phyloP scores from a whole-genome alignment of 257 asterid genomes.

The Jacaranda mimosifolia region DNA sequence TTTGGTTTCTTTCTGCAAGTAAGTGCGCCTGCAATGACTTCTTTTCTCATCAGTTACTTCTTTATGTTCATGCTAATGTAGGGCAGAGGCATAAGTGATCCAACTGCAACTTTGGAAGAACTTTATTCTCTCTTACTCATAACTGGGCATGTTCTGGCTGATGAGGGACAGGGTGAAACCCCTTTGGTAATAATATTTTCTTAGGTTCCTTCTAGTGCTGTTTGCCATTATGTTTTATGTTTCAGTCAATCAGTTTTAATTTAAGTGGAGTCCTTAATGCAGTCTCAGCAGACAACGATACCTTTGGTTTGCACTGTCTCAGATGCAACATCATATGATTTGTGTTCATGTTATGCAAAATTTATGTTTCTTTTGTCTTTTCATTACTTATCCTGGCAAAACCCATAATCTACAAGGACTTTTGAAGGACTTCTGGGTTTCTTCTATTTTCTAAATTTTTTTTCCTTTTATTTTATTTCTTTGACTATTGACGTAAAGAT shows the following conservation, averaged over 20 bases:
- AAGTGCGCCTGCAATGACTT: slow-evolving; percentile 16
- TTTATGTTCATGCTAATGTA: slow-evolving; percentile 51
- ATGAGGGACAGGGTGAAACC: slow-evolving; percentile 94
- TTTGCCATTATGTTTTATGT: slow-evolving; percentile 16
- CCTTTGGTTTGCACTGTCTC: slow-evolving; percentile 27
- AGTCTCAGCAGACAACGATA: slow-evolving; percentile 1
- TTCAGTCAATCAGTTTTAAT: slow-evolving; percentile 21
- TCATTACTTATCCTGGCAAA: slow-evolving; percentile 14
- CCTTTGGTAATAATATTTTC: slow-evolving; percentile 69
- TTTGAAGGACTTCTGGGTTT: neutral
- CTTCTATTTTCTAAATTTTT: neutral
- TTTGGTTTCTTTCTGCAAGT: slow-evolving; percentile 24
- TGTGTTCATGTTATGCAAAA: slow-evolving; percentile 13
- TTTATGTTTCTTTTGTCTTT: slow-evolving; percentile 22
- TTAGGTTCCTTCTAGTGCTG: slow-evolving; percentile 20
- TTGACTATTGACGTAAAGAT: neutral
- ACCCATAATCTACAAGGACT: slow-evolving; percentile 19
- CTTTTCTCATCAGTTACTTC: slow-evolving; percentile 34
- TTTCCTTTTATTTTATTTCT: neutral
- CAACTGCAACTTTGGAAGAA: slow-evolving; percentile 93
- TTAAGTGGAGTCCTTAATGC: slow-evolving; percentile 32
- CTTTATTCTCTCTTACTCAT: slow-evolving; percentile 90
- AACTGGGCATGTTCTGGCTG: slow-evolving; percentile 94
- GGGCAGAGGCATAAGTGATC: slow-evolving; percentile 87
- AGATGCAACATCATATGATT: slow-evolving; percentile 16